A percentile compares a stretch with the other conserved stretches of the same genome.
Conservation (phyloP, 1,284 basidiomycete species). For the Amylostereum chailletii region DNA sequence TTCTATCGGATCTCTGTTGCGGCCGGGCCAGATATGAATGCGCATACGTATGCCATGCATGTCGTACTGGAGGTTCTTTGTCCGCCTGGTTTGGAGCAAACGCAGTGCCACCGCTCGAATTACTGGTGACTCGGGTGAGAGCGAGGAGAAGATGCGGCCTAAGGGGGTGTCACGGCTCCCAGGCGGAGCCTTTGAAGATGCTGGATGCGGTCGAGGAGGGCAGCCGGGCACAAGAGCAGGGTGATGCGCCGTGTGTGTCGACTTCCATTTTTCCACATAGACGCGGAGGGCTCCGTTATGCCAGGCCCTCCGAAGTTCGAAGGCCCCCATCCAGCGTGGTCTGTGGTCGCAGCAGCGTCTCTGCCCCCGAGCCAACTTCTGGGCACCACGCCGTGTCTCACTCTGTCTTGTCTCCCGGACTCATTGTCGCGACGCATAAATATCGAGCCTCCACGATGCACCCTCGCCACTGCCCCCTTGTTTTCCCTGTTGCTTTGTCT, state of each 20-base stretch:
- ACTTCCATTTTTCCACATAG: too few species aligned
- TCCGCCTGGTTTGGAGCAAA: background rate
- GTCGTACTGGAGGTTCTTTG: background rate
- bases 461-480: slow-evolving; percentile 4
- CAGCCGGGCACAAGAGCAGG: too few species aligned
- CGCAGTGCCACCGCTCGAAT: slow-evolving; percentile 1
- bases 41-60: background rate
- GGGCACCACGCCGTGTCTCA: slow-evolving; percentile 11
- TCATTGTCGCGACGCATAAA: slow-evolving; percentile 13
- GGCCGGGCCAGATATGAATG: background rate
- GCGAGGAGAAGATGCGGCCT: too few species aligned
- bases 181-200: too few species aligned
- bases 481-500: slow-evolving; percentile 9
- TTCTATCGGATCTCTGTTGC: background rate
- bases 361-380: slow-evolving; percentile 3
- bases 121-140: background rate
- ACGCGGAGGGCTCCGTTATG: too few species aligned
- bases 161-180: too few species aligned
- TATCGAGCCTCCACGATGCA: slow-evolving; percentile 9
- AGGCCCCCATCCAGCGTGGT: too few species aligned
- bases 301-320: too few species aligned
- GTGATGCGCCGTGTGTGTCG: too few species aligned
- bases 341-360: too few species aligned
- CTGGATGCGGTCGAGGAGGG: too few species aligned
- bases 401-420: slow-evolving; percentile 11